These are phyloP conservation scores for Phyllostachys edulis DNA, from an alignment of 176 grass and related monocot genomes.

Conservation along the genomic window DNA sequence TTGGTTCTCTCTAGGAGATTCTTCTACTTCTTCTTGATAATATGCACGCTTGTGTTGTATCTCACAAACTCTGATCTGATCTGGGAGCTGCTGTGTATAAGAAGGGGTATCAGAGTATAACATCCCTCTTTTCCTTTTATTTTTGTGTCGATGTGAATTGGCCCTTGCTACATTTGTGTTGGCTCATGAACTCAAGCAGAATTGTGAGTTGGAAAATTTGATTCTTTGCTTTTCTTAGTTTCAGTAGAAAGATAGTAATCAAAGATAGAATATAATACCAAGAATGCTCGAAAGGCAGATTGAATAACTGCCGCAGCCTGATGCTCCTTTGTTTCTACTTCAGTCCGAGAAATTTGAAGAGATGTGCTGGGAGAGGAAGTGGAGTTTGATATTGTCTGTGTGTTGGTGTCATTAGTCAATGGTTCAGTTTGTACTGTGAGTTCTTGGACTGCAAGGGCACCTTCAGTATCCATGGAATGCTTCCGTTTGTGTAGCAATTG, in stretches of 20 bases:
- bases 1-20: too few relatives aligned
- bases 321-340: slow-evolving; percentile 54
- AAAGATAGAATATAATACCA: slow-evolving; percentile 59
- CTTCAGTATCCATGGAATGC: slow-evolving; percentile 43
- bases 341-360: slow-evolving; percentile 42
- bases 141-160: not conserved
- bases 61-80: too few relatives aligned
- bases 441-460: slow-evolving; percentile 34
- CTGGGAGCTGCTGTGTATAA: too few relatives aligned
- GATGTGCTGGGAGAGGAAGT: slow-evolving; percentile 34
- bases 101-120: too few relatives aligned
- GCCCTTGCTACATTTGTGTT: not conserved
- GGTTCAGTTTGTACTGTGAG: slow-evolving; percentile 28
- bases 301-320: slow-evolving; percentile 82
- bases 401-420: slow-evolving; percentile 32
- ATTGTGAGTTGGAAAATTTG: slow-evolving; percentile 6
- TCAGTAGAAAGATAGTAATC: not conserved
- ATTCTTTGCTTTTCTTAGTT: slow-evolving; percentile 19
- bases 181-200: slow-evolving; percentile 15
- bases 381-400: slow-evolving; percentile 39
- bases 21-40: too few relatives aligned
- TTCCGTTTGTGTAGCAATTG: slow-evolving; percentile 49
- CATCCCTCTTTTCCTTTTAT: not conserved
- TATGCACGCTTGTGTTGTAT: too few relatives aligned
- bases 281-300: slow-evolving; percentile 78